Evolutionary conservation across 331 rosid species (phyloP), one percentile per base, ranked within the genome.

Genomic region (Arachis monticola): DNA sequence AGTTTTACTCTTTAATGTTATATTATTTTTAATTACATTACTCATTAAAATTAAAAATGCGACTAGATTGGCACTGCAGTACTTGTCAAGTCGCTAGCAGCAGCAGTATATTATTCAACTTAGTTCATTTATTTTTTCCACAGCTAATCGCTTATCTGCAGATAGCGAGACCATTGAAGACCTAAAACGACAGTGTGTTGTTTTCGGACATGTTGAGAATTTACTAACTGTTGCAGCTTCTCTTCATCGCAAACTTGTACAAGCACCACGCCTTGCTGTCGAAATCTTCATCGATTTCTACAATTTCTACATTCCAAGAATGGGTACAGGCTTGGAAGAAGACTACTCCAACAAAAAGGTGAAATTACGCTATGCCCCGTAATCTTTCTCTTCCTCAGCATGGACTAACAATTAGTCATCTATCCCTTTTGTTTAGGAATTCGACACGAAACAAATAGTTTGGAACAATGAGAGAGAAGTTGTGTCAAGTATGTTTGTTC

Each of bases 181-280:
- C 82, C 78, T 90, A 57, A 85, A 85, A 77, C 80, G 85, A 64
- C 85, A 86, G 13, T 90, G 87, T 55, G 82, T 75, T 65, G 88
- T 84, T 83, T 87, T 90, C 13, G 91, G 90, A 65, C 90, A 85
- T 67, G 77, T 92, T 56, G 93, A 92, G 86, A 92, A 82, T 72
- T 79, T 90, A 58, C 83, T 92, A 70, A 77, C 77, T 10, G 60
- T 85, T 50, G 93, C 96, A 65, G 91, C 92, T 72, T 90, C 97
- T 73, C 93, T 92, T 58, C 91, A 88, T 78, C 82, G 91, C 46
- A 90, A 88, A 77, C 83, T 90, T 69, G 62, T 74, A 73, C 85
- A 77, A 60, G 84, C 96, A 75, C 96, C 88, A 22, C 82, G 87
- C 10, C 88, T 90, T 17, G 63, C 86, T 53, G 87, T 74, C 68